Evolutionary conservation across 495 filamentous ascomycete species (phyloP).

Genomic region (Neurospora terricola): DNA sequence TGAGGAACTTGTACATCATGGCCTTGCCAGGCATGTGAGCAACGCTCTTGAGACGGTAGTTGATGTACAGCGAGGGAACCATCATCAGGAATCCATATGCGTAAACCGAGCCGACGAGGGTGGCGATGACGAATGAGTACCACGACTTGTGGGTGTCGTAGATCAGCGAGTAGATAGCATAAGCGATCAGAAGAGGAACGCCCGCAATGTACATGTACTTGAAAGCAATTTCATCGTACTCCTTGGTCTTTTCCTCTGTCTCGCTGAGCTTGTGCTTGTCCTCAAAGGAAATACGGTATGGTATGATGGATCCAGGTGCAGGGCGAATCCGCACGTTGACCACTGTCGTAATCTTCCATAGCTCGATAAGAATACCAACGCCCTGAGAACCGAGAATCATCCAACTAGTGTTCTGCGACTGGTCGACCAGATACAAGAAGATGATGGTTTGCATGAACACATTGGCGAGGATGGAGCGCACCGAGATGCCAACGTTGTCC

Average conservation of each 20-base stretch:
- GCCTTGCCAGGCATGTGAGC: constrained; percentile 95
- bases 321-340: constrained; percentile 81
- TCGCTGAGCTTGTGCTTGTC: constrained; percentile 94
- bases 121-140: constrained; percentile 87
- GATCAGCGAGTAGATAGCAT: constrained; percentile 78
- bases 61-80: constrained; percentile 96
- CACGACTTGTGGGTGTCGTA: constrained; percentile 97
- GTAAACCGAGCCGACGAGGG: constrained; percentile 91
- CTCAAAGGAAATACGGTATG: constrained; percentile 80
- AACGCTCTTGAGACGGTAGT: constrained; percentile 92
- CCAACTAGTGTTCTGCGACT: constrained; percentile 95
- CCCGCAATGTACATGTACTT: constrained; percentile 87
- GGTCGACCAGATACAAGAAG: constrained; percentile 97
- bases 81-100: constrained; percentile 99
- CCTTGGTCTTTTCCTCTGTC: constrained; percentile 94
- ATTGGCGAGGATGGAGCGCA: constrained; percentile 92
- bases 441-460: constrained; percentile 96
- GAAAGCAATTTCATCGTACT: constrained; percentile 96
- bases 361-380: constrained; percentile 85
- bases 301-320: constrained; percentile 59
- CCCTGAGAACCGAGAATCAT: constrained; percentile 96
- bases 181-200: constrained; percentile 79
- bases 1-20: constrained; percentile 95
- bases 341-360: constrained; percentile 97
- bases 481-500: constrained; percentile 90